Base-by-base conservation (phyloP, 768 basidiomycete species). In the Termitomyces sp. region DNA sequence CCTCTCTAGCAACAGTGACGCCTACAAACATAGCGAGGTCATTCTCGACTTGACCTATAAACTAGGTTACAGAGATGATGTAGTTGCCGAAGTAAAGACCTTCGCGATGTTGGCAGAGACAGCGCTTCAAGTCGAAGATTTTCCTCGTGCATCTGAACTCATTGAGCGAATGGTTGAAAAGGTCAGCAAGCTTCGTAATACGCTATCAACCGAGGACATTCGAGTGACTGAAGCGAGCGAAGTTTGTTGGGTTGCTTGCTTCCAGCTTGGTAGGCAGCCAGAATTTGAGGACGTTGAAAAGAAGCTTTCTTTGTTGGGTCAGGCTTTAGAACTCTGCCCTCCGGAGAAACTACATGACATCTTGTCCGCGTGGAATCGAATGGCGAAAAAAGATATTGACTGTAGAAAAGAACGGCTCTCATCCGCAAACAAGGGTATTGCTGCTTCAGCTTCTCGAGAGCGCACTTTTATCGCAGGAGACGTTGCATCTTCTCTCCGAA, bases 81-180 rank as follows among this genome's bases (percentile, higher is more conserved):
- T 76, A 3, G 80, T 83, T n/a, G 92, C 92, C 2, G 85, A 91
- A 69, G 84, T 90, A 51, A 88, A 92, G 66, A 81, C 86, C 1
- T 78, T 93, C 45, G 90, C 92, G 45, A 98, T 98, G 96, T 79
- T 98, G 24, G 86, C 87, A 10, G 92, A 93, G 59, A 86, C 92
- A 2, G 94, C 94, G 0, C 77, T 94, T 12, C 88, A 90, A 63
- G 81, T 81, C 0, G 90, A 89, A 65, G 94, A 98, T 65, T 95
- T 88, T 59, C 65, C 71, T 1, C 79, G 81, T 18, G 93, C 93
- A 0, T 87, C 83, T 63, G 87, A 88, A 58, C 83, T 83, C 45
- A 85, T 80, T 66, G 79, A 87, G 60, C 75, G 77, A 41, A 94
- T 95, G 86, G 81, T 92, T 18, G 75, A 81, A 49, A 78, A 72